Conservation (phyloP, 805 yeast species). For the Pichia ethanolica region DNA sequence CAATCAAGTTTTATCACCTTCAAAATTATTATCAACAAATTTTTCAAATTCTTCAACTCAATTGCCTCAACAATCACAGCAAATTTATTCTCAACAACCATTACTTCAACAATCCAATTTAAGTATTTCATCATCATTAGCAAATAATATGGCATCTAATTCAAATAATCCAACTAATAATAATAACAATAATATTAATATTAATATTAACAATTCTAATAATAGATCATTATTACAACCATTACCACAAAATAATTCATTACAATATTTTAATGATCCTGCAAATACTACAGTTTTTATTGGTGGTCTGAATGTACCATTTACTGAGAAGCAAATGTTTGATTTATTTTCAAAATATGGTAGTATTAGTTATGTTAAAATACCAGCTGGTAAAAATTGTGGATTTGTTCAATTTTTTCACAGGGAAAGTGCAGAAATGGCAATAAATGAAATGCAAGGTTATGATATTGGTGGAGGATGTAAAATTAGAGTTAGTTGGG, state of each 20-base stretch:
- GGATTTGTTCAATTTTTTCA: conserved; percentile 81
- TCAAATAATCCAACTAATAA: too few relatives aligned
- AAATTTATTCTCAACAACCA: too few relatives aligned
- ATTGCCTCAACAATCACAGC: not conserved
- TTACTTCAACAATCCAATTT: too few relatives aligned
- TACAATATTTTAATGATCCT: conserved; percentile 67
- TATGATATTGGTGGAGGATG: conserved; percentile 73
- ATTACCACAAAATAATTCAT: conserved; percentile 34
- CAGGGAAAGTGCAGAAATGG: conserved; percentile 76
- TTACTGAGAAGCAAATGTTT: conserved; percentile 56
- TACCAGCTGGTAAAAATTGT: conserved; percentile 69
- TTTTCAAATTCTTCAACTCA: not conserved
- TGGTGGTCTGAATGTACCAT: conserved; percentile 57
- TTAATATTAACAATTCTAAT: conserved; percentile 6
- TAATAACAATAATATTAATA: not conserved
- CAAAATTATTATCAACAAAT: not conserved
- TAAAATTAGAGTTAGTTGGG: conserved; percentile 83
- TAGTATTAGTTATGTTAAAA: conserved; percentile 65
- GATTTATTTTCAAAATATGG: conserved; percentile 63
- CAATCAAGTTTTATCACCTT: not conserved
- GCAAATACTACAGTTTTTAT: conserved; percentile 71
- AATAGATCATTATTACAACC: conserved; percentile 17
- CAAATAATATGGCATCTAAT: too few relatives aligned
- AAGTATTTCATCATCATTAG: conserved; percentile 1
- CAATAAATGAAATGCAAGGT: conserved; percentile 84